Evolutionary conservation across 345 rosid genomes (phyloP), one percentile per base, ranked within the genome.

Genomic region (Salix caprea): DNA sequence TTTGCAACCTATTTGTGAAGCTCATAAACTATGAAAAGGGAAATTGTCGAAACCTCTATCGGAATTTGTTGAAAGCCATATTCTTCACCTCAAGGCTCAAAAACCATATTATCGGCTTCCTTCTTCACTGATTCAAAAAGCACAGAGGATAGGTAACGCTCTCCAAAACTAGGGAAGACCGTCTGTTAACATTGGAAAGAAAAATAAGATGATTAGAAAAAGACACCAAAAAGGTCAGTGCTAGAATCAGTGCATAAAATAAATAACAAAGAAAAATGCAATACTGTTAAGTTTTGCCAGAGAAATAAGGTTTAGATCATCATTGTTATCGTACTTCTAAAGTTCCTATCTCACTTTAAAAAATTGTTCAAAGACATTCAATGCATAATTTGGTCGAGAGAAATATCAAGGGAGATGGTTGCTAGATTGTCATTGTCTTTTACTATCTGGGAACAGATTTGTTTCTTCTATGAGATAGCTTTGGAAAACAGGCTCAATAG

Each of bases 141-240:
- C 26, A 76, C 83, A 16, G 92, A 79, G 0, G 94, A 89, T 36
- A 92, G 83, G 79, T 91, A 93, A 24, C 91, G 92, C 83, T 93
- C 94, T 24, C 93, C 93, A 21, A 84, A 87, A 74, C 96, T 90
- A 14, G 96, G 90, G 70, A 93, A 89, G 44, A 93, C 4, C 65
- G 76, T 91, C 98, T 92, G 88, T 70, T 23, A 32, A 74, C 54
- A 73, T 68, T 37, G 26, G 14, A 23, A 26, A 62, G 60, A 60
- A 12, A 0, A 9, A 12, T 16, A 26, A 44, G 44, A 77, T 15
- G 18, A 28, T 18, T 14, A 8, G 4, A 14, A 46, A 5, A 50
- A 39, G 16, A 67, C 7, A 5, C 4, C 5, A 13, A 10, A 15
- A 60, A 76, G 78, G 46, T n/a, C 36, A 12, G 44, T 21, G 21